Evolutionary conservation across 805 yeast genomes (phyloP).

Genomic region (Cyberlindnera samutprakarnensis): DNA sequence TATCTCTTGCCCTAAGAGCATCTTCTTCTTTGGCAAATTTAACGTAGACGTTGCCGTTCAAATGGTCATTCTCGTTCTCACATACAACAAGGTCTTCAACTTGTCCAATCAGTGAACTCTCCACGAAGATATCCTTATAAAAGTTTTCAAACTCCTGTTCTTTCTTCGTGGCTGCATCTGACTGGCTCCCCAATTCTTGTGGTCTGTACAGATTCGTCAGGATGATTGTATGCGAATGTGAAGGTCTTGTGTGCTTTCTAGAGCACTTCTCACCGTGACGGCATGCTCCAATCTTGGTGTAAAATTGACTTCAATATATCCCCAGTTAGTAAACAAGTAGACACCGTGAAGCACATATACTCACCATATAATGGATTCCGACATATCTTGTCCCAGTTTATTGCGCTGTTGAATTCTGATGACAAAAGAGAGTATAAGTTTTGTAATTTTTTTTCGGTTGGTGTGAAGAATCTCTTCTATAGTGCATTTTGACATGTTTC

Average conservation of each 20-base stretch:
- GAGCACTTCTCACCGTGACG: conserved; percentile 88
- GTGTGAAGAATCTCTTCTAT: too few species aligned
- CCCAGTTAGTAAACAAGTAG: conserved; percentile 10
- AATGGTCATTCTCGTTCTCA: conserved; percentile 75
- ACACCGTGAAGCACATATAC: conserved; percentile 4
- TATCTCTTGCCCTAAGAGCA: conserved; percentile 53
- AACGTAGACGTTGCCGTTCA: conserved; percentile 81
- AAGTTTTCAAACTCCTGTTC: conserved; percentile 51
- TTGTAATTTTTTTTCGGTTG: too few species aligned
- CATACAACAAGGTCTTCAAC: conserved; percentile 65
- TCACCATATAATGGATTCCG: conserved; percentile 17
- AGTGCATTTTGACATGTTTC: too few species aligned
- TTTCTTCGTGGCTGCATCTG: conserved; percentile 34
- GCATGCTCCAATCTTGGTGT: conserved; percentile 83
- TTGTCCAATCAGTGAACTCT: conserved; percentile 41
- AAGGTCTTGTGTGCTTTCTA: conserved; percentile 62
- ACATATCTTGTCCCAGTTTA: conserved; percentile 8
- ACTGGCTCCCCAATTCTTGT: conserved; percentile 29
- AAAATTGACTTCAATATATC: conserved; percentile 45
- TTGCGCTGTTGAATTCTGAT: background rate
- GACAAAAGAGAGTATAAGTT: too few species aligned
- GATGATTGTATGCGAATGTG: conserved; percentile 54
- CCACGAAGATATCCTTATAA: conserved; percentile 65
- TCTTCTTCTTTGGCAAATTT: conserved; percentile 45
- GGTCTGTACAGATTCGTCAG: conserved; percentile 52